Evolutionary conservation across 2,329 filamentous ascomycete genomes (phyloP).

Genomic region (Botrytis cinerea): DNA sequence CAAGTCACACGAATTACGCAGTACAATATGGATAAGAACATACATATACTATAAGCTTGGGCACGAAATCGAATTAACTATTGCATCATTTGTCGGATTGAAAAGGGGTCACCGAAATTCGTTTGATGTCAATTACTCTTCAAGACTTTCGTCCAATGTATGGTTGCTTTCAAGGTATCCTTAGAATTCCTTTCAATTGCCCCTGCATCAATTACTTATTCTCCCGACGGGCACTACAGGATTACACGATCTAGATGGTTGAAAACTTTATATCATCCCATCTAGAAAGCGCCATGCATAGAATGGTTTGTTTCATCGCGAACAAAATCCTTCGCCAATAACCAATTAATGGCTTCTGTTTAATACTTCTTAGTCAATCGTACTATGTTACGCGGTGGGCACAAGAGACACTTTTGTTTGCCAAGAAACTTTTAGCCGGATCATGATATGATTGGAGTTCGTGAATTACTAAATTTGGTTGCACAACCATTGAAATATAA

Average conservation of each 20-base stretch:
- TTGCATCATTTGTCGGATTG: neutral
- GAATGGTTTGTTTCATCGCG: neutral
- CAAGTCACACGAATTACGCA: neutral
- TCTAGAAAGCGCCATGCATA: neutral
- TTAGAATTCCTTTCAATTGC: neutral
- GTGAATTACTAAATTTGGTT: neutral
- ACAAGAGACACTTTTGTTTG: neutral
- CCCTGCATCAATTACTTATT: neutral
- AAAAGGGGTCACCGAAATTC: neutral
- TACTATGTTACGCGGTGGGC: neutral
- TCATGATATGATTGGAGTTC: constrained; percentile 4
- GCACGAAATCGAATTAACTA: neutral
- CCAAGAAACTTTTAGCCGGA: neutral
- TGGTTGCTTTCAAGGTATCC: neutral
- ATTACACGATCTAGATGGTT: neutral
- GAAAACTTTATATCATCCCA: neutral
- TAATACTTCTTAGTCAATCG: constrained; percentile 5
- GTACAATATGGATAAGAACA: neutral
- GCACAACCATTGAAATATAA: neutral
- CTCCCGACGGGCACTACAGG: neutral
- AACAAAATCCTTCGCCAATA: neutral
- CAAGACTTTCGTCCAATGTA: neutral
- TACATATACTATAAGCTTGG: neutral
- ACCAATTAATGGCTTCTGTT: neutral
- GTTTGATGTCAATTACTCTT: neutral